Percentiles rank a stretch among this genome's conserved stretches.
phyloP scores from a whole-genome alignment of 306 rosid species.

The Trichosanthes cucumerina region DNA sequence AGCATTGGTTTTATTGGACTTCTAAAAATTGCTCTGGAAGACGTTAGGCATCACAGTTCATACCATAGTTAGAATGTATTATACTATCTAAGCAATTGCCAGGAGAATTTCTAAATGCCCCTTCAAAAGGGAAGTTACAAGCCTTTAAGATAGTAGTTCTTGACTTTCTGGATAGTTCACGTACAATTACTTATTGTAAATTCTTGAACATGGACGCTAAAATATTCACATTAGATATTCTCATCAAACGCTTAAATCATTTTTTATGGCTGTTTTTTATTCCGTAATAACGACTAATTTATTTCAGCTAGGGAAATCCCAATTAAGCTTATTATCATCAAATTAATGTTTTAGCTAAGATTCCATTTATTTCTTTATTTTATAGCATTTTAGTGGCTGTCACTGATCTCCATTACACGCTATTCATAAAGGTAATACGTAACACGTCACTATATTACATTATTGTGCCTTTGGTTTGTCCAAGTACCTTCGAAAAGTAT shows the following conservation, averaged over 20 bases:
- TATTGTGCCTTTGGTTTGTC: background rate
- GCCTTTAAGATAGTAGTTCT: background rate
- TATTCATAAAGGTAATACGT: background rate
- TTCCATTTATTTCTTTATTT: background rate
- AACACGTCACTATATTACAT: background rate
- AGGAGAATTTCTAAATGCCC: background rate
- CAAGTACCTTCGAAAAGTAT: background rate
- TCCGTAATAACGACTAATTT: background rate
- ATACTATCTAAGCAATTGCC: background rate
- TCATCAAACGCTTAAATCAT: background rate
- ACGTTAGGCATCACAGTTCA: background rate
- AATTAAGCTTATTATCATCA: background rate
- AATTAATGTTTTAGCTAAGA: background rate
- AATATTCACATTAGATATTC: background rate
- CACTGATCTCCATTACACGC: background rate
- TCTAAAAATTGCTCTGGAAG: background rate
- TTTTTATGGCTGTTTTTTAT: background rate
- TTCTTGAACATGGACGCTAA: background rate
- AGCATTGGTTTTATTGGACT: background rate
- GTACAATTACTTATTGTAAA: background rate
- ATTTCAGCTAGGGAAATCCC: background rate
- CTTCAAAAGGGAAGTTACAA: background rate
- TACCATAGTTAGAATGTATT: background rate
- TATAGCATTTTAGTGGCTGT: background rate
- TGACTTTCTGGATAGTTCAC: background rate